These are phyloP conservation scores for Herpetomonas muscarum DNA, from an alignment of 208 protist genomes.

Conservation along the genomic window DNA sequence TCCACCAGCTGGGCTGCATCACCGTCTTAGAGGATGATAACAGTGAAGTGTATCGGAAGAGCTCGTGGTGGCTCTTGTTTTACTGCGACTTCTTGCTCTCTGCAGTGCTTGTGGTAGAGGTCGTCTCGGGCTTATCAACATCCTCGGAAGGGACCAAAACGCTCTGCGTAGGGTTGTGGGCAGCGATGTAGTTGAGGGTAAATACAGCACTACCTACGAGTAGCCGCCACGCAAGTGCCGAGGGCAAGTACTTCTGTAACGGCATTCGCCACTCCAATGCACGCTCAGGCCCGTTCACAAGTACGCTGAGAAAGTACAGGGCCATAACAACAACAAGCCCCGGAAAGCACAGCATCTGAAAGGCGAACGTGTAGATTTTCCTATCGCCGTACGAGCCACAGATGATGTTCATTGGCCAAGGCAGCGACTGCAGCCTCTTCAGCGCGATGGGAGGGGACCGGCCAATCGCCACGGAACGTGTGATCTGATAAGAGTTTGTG, in stretches of 20 bases:
- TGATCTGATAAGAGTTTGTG: slow-evolving; percentile 30
- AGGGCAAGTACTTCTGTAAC: slow-evolving; percentile 15
- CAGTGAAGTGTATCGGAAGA: background rate
- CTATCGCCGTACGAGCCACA: slow-evolving; percentile 33
- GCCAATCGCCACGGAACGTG: slow-evolving; percentile 30
- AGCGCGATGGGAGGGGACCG: slow-evolving; percentile 32
- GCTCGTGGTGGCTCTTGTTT: background rate
- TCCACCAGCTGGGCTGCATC: too few relatives aligned
- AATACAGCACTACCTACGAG: slow-evolving; percentile 3
- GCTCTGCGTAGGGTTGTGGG: slow-evolving; percentile 18
- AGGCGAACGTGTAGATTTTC: slow-evolving; percentile 16
- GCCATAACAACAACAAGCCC: slow-evolving; percentile 7
- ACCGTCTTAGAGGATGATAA: too few relatives aligned
- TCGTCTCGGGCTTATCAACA: background rate
- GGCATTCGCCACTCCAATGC: slow-evolving; percentile 19
- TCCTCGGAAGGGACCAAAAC: slow-evolving; percentile 17
- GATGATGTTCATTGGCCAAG: slow-evolving; percentile 27
- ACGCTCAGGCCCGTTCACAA: slow-evolving; percentile 8
- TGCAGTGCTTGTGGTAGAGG: background rate
- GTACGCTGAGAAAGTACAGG: slow-evolving; percentile 14
- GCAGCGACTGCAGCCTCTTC: slow-evolving; percentile 17
- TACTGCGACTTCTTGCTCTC: background rate
- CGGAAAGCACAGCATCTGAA: slow-evolving; percentile 15
- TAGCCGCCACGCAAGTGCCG: slow-evolving; percentile 15
- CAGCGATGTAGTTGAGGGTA: slow-evolving; percentile 21